Evolutionary conservation across 1,284 basidiomycete genomes (phyloP), one percentile per base, ranked within the genome.

Genomic region (Erythrobasidium hasegawianum): DNA sequence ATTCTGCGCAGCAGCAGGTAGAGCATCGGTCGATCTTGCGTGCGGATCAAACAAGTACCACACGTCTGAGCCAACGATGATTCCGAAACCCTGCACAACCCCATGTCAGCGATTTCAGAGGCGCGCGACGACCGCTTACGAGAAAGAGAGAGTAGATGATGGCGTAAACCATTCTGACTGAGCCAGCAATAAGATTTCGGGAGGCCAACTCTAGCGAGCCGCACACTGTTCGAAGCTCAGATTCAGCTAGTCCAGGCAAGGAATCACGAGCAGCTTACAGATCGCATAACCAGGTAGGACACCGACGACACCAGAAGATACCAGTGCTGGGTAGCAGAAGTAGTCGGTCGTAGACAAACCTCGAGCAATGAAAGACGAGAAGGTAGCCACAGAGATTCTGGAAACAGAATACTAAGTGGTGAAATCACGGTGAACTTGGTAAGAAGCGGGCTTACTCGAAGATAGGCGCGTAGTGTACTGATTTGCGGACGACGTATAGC

Each of bases 61-160:
- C 22, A 92, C 79, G 74, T 93, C 90, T 2, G 87, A 90, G 41
- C 90, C 90, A 67, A 93, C 89, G 69, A 90, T 87, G 56, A 94
- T 82, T 59, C 89, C 89, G 76, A 93, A 93, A 1, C 90, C 90
- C 83, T 72, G 45, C 50, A 13, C 57, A 57, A 11, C 67, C 16
- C 27, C 41, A 54, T 49, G n/a, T 57, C 59, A 41, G 20, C 5
- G 39, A 29, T 41, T 22, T 64, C 40, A n/a, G 57, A 59, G 13
- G 5, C 16, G 43, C 8, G 43, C 22, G 4, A 14, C 16, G 43
- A 18, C n/a, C 16, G 43, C 79, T 69, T 69, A 85, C 84, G 73
- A 92, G 78, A 77, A 91, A 91, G n/a, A 92, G 80, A 0, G 89
- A 90, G 75, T 91, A 92, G 59, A 92, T 91, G 68, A 92, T 81